Conservation (phyloP, 2,329 filamentous ascomycete genomes). For the Xylaria hypoxylon region DNA sequence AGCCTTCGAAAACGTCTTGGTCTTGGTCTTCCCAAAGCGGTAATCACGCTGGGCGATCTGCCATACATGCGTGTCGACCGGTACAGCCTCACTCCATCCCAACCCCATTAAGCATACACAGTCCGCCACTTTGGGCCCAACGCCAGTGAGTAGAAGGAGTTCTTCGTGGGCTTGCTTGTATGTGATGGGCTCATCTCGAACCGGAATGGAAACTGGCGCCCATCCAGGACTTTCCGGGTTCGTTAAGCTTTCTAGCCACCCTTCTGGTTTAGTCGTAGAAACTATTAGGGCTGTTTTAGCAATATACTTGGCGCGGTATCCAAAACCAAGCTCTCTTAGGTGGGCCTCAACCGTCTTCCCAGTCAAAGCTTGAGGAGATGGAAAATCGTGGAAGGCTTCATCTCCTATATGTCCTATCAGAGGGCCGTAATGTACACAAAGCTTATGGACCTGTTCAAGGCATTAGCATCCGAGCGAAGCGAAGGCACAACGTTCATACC, state of each 20-base stretch:
- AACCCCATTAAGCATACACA: conserved; percentile 97
- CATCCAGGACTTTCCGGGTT: conserved; percentile 79
- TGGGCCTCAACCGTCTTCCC: conserved; percentile 80
- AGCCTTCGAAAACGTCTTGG: conserved; percentile 84
- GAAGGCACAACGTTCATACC: conserved; percentile 61
- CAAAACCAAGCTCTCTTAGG: conserved; percentile 87
- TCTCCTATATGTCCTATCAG: conserved; percentile 77
- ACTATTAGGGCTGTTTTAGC: conserved; percentile 85
- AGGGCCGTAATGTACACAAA: conserved; percentile 87
- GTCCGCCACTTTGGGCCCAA: conserved; percentile 96
- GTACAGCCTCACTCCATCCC: conserved; percentile 94
- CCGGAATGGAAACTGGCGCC: conserved; percentile 61
- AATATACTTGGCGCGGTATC: conserved; percentile 94
- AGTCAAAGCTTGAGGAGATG: conserved; percentile 78
- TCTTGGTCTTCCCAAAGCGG: conserved; percentile 86
- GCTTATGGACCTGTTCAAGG: conserved; percentile 74
- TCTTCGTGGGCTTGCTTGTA: conserved; percentile 85
- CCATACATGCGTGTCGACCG: conserved; percentile 98
- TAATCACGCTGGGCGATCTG: conserved; percentile 98
- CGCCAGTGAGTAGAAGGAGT: conserved; percentile 82
- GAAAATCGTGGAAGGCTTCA: conserved; percentile 87
- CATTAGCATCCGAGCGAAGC: conserved; percentile 11
- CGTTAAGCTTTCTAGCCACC: conserved; percentile 81
- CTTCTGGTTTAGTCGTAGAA: conserved; percentile 70
- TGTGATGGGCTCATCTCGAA: conserved; percentile 64